Evolutionary conservation across 768 basidiomycete species (phyloP), one percentile per base, ranked within the genome.

Genomic region (Tephrocybe sp.): DNA sequence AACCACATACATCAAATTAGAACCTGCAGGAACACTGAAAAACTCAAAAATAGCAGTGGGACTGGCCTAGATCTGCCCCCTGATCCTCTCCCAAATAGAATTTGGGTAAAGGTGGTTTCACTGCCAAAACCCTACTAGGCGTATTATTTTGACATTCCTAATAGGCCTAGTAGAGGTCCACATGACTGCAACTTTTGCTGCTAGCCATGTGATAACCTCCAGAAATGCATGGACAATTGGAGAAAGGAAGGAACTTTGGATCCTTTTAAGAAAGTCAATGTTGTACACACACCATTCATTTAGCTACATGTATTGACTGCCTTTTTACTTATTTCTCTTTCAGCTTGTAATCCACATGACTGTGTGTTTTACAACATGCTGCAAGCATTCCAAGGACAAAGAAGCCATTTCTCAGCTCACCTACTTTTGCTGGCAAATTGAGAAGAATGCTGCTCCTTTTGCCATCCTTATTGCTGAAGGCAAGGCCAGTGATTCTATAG

Each of bases 321-420:
- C 11, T 30, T 30, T 5, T 5, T 32, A 0, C 38, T n/a, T 14
- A 7, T 20, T 18, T 3, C 20, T 36, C 14, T 32, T 20, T 4
- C n/a, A 61, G 59, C 57, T 61, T 5, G 59, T 58, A 15, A 56
- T 61, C 25, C 59, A 58, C 40, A 58, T 55, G 55, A 61, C 55
- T 9, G 57, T 58, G 18, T 57, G 57, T 14, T n/a, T 56, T 12
- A 52, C 57, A 3, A 54, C 57, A 34, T 58, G 59, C 38, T 55
- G 54, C 14, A 57, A 58, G 37, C 54, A 58, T 21, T 48, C 59
- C 11, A 50, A 58, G 12, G 57, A 61, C 33, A 58, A 39, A n/a
- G 52, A 48, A 26, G 51, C 59, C 14, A 46, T 58, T 24, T 37
- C 37, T 15, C 26, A 53, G 30, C 55, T 61, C 23, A 42, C 45